Evolutionary conservation across 2,329 filamentous ascomycete genomes (phyloP), one percentile per base, ranked within the genome.

Genomic region (Corynespora cassiicola): DNA sequence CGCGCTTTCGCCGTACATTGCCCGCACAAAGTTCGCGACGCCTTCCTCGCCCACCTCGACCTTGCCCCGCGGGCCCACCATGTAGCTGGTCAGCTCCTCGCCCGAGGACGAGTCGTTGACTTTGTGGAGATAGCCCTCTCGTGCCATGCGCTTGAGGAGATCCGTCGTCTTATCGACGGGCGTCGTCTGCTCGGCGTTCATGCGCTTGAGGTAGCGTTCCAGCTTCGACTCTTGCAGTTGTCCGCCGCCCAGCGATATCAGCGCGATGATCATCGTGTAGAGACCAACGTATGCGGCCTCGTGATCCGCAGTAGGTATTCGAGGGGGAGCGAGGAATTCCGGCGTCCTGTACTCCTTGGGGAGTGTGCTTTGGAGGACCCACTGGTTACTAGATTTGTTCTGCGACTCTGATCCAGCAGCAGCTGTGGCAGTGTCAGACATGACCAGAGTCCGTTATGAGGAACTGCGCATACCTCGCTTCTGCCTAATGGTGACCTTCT

Each of bases 271-370:
- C 46, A 90, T 79, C 0, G 86, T 90, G 63, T 90, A 95, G 23
- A 99, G 76, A 0, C 81, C 92, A 1, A 84, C 78, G 63, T 96
- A 96, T 6, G 84, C 80, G n/a, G 85, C 83, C 61, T 97, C 92
- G 15, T 82, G 77, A 15, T 81, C 78, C 6, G 75, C 62, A 15
- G 81, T 85, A 1, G 86, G 84, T 6, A 83, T 80, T 37, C 78
- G 80, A 1, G 87, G 81, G 0, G 90, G 88, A 1, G 77, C 71
- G 4, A 94, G 73, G 40, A 95, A 87, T 2, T 74, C 69, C 0
- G 86, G 77, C 18, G 62, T 45, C 30, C 85, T 84, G 59, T 87
- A 94, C 32, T 75, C 68, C 1, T 75, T 60, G 0, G 91, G 88
- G 3, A 99, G 75, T 2, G 79, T 83, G 3, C 84, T 89, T 2